These are phyloP conservation scores for Noccaea caerulescens DNA, from an alignment of 345 rosid genomes.

Conservation along the genomic window DNA sequence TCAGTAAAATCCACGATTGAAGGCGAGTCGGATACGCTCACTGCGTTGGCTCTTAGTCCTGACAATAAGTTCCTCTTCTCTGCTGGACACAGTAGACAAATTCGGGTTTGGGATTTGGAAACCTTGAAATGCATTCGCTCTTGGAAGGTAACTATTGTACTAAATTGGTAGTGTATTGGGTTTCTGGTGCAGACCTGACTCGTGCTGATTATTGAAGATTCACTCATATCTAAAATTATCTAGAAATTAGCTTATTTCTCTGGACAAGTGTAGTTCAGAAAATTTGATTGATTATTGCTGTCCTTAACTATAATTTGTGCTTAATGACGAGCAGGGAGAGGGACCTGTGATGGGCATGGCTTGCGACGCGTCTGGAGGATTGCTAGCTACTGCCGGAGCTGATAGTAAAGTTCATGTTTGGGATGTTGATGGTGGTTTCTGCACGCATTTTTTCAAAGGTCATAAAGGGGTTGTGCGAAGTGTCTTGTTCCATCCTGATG, in stretches of 20 bases:
- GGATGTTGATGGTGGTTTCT: slow-evolving; percentile 99
- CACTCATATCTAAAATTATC: slow-evolving; percentile 1
- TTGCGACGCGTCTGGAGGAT: slow-evolving; percentile 91
- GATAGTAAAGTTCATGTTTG: slow-evolving; percentile 96
- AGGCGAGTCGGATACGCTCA: slow-evolving; percentile 66
- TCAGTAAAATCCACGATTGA: slow-evolving; percentile 68
- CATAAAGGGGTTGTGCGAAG: slow-evolving; percentile 85
- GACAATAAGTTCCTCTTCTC: slow-evolving; percentile 80
- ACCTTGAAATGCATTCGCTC: slow-evolving; percentile 78
- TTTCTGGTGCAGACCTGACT: neutral
- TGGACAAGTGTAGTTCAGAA: neutral
- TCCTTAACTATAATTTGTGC: neutral
- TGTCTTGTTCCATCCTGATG: slow-evolving; percentile 81
- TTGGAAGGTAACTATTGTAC: slow-evolving; percentile 67
- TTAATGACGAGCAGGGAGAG: slow-evolving; percentile 63
- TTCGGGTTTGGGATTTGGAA: slow-evolving; percentile 88
- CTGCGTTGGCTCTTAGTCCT: slow-evolving; percentile 85
- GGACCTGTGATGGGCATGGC: slow-evolving; percentile 94
- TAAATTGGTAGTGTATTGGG: neutral
- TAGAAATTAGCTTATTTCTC: neutral
- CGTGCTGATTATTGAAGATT: neutral
- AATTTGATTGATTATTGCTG: neutral
- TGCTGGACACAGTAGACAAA: slow-evolving; percentile 89
- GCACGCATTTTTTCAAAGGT: slow-evolving; percentile 93
- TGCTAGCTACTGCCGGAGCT: slow-evolving; percentile 96